phyloP scores from a whole-genome alignment of 2,329 filamentous ascomycete species.

The Sarocladium oryzae region DNA sequence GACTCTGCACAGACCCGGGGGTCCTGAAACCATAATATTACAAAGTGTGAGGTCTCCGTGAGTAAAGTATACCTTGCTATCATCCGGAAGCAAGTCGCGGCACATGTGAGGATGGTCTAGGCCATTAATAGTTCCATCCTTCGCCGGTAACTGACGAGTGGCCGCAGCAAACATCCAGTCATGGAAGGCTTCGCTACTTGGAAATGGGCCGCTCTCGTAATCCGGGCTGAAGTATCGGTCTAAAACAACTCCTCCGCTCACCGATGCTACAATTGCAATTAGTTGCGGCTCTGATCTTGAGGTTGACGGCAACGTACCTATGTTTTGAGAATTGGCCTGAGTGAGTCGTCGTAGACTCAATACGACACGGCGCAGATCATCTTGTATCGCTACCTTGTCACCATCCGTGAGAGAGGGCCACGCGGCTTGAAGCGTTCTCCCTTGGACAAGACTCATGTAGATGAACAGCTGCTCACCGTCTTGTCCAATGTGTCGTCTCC shows the following conservation, averaged over 20 bases:
- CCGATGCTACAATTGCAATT: neutral
- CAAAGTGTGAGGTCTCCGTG: slow-evolving; percentile 20
- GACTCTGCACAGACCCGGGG: slow-evolving; percentile 14
- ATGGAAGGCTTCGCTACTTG: neutral
- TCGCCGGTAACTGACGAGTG: slow-evolving; percentile 1
- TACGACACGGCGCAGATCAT: neutral
- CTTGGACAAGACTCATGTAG: slow-evolving; percentile 7
- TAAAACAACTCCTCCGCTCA: slow-evolving; percentile 3
- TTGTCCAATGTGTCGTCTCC: neutral
- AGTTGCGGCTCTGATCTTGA: neutral
- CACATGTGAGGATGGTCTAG: slow-evolving; percentile 5
- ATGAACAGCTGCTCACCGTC: slow-evolving; percentile 3
- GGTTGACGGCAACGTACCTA: neutral
- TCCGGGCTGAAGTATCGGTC: slow-evolving; percentile 6
- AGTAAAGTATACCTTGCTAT: slow-evolving; percentile 15
- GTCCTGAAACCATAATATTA: slow-evolving; percentile 22
- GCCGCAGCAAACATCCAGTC: slow-evolving; percentile 9
- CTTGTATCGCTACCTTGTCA: slow-evolving; percentile 7
- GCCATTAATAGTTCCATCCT: slow-evolving; percentile 2
- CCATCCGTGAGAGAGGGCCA: slow-evolving; percentile 2
- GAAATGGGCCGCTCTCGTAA: slow-evolving; percentile 6
- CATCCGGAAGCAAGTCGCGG: slow-evolving; percentile 5
- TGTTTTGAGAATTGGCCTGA: neutral
- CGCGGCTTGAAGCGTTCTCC: neutral
- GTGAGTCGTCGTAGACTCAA: neutral